These are phyloP conservation scores for Sclerotinia nivalis DNA, from an alignment of 2,329 filamentous ascomycete species.

Conservation along the genomic window DNA sequence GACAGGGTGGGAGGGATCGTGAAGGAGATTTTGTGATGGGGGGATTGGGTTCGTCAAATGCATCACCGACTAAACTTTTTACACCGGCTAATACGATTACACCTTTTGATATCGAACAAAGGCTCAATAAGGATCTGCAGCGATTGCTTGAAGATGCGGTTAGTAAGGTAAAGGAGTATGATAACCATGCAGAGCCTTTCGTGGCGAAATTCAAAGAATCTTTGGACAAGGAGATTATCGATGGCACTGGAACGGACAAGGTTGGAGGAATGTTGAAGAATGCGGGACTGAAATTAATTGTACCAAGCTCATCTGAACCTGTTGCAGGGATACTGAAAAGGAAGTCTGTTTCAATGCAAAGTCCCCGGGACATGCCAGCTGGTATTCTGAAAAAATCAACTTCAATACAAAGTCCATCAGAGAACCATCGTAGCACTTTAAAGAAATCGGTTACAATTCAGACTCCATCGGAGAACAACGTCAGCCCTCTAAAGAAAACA, in stretches of 20 bases:
- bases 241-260: not conserved
- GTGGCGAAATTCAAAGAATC: constrained; percentile 23
- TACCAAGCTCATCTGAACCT: not conserved
- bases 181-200: constrained; percentile 28
- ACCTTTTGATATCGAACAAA: constrained; percentile 21
- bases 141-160: constrained; percentile 26
- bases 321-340: not conserved
- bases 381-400: not conserved
- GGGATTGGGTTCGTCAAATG: not conserved
- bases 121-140: constrained; percentile 23
- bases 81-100: constrained; percentile 14
- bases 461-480: not conserved
- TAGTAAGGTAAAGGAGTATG: constrained; percentile 31
- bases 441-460: not conserved
- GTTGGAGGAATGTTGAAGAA: not conserved
- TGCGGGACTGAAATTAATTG: not conserved
- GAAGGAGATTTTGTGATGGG: constrained; percentile 30
- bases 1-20: constrained; percentile 12
- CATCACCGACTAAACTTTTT: not conserved
- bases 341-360: not conserved
- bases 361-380: not conserved
- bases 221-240: constrained; percentile 20
- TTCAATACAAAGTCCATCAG: not conserved
- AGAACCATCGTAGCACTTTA: not conserved
- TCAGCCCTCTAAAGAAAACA: no score